These are phyloP conservation scores for Xylaria venustula DNA, from an alignment of 495 filamentous ascomycete species.

Conservation along the genomic window DNA sequence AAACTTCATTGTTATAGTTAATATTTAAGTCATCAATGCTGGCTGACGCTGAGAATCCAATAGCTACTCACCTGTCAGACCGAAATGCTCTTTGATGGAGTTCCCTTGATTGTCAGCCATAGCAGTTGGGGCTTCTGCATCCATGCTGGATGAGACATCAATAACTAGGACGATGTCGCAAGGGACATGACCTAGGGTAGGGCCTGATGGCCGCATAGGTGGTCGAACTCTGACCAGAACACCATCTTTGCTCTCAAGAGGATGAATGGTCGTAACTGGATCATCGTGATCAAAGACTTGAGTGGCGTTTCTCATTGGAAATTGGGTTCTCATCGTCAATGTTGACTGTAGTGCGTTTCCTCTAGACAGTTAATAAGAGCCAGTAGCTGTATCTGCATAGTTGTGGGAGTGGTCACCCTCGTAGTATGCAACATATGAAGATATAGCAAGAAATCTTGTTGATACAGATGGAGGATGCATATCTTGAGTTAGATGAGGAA, in stretches of 20 bases:
- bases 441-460: no score
- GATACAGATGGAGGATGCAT: no score
- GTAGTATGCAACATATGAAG: no score
- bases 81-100: conserved; percentile 25
- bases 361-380: no score
- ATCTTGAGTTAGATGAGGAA: no score
- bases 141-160: conserved; percentile 48
- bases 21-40: neutral
- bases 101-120: conserved; percentile 19
- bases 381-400: no score
- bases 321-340: neutral
- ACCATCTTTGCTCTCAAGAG: conserved; percentile 25
- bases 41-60: neutral
- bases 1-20: conserved; percentile 14
- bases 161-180: conserved; percentile 49
- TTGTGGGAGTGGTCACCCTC: no score
- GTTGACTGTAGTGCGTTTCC: no score
- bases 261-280: conserved; percentile 29
- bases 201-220: conserved; percentile 25
- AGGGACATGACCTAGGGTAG: conserved; percentile 28
- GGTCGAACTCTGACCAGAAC: conserved; percentile 39
- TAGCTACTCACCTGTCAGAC: conserved; percentile 23
- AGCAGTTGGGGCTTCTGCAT: conserved; percentile 27
- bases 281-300: no score
- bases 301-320: neutral